Evolutionary conservation across 352 stramenopile species (phyloP).

Genomic region (Vaucheria bursata): DNA sequence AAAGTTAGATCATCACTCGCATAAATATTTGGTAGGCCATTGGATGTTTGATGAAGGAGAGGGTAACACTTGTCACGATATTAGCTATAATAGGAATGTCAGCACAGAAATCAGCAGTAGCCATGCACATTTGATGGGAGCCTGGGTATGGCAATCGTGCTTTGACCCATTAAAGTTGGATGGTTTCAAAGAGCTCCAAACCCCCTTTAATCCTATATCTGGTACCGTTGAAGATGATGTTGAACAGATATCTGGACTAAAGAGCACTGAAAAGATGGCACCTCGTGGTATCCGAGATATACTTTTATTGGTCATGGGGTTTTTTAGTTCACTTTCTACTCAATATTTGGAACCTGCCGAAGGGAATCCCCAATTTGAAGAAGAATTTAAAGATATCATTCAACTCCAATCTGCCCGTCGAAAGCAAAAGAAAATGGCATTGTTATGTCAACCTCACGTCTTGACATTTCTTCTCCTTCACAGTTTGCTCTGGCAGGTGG

Average conservation of each 20-base stretch:
- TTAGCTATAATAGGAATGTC: no score
- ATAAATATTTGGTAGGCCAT: no score
- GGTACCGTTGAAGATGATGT: neutral
- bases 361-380: slow-evolving; percentile 27
- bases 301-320: slow-evolving; percentile 19
- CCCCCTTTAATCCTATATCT: neutral
- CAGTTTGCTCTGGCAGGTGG: slow-evolving; percentile 42
- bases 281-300: neutral
- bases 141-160: no score
- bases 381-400: neutral
- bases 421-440: slow-evolving; percentile 6
- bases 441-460: slow-evolving; percentile 33
- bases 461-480: slow-evolving; percentile 38
- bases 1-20: no score
- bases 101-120: no score
- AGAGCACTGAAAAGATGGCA: neutral
- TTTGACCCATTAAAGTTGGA: neutral
- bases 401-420: slow-evolving; percentile 33
- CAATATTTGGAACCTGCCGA: slow-evolving; percentile 22
- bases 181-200: neutral
- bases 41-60: no score
- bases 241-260: neutral
- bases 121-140: no score
- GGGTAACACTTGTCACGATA: no score
- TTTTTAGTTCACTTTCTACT: slow-evolving; percentile 28